phyloP scores from a whole-genome alignment of 768 basidiomycete species.

The Boletellus emodensis region DNA sequence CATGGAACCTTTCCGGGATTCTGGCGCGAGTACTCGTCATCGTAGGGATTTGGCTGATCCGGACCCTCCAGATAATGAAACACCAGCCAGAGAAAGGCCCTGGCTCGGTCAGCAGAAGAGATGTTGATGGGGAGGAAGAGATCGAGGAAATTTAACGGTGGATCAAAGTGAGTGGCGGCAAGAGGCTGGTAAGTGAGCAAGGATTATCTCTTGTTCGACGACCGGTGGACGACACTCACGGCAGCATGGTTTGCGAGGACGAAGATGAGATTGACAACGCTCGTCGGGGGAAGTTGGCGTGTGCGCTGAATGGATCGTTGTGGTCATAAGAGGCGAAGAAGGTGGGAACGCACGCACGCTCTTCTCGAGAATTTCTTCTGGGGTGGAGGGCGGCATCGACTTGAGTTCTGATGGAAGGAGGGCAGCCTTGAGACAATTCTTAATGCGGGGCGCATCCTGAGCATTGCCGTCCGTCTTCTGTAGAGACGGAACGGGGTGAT shows the following conservation, averaged over 20 bases:
- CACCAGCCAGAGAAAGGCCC: slow-evolving; percentile 79
- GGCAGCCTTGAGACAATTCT: slow-evolving; percentile 83
- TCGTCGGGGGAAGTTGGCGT: slow-evolving; percentile 72
- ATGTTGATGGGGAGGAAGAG: slow-evolving; percentile 77
- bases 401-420: slow-evolving; percentile 67
- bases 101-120: slow-evolving; percentile 68
- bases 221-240: slow-evolving; percentile 41
- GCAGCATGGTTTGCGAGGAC: slow-evolving; percentile 75
- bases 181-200: slow-evolving; percentile 43
- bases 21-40: slow-evolving; percentile 56
- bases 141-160: slow-evolving; percentile 72
- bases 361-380: slow-evolving; percentile 68
- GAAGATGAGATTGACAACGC: slow-evolving; percentile 82
- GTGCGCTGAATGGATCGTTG: slow-evolving; percentile 38
- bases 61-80: slow-evolving; percentile 77
- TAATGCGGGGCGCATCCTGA: slow-evolving; percentile 89
- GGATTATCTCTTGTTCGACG: slow-evolving; percentile 2
- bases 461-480: slow-evolving; percentile 87
- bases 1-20: slow-evolving; percentile 63
- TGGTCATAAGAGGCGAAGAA: not conserved
- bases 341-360: slow-evolving; percentile 41
- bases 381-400: slow-evolving; percentile 63
- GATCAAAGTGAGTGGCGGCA: slow-evolving; percentile 68
- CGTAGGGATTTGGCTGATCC: slow-evolving; percentile 66
- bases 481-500: slow-evolving; percentile 84